Conservation (phyloP, 1,284 basidiomycete genomes). For the Trametes versicolor region DNA sequence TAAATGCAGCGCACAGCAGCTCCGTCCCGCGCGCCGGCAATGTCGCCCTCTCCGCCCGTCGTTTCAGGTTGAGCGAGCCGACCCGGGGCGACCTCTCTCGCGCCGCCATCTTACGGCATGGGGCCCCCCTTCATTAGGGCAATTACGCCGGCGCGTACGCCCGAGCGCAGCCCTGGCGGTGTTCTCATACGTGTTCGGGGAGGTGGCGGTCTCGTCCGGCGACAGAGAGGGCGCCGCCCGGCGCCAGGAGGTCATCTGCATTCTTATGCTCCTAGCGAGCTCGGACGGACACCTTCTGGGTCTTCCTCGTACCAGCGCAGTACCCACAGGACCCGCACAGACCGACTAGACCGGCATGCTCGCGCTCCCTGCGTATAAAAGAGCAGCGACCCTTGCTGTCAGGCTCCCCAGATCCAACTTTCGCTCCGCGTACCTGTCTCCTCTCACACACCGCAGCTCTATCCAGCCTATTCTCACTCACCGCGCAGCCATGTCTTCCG, state of each 20-base stretch:
- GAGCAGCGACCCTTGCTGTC: slow-evolving; percentile 7
- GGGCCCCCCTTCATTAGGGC: background rate
- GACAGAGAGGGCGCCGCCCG: background rate
- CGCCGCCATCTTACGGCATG: background rate
- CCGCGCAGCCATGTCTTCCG: slow-evolving; percentile 32
- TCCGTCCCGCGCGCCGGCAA: slow-evolving; percentile 2
- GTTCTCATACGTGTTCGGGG: background rate
- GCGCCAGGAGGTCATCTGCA: background rate
- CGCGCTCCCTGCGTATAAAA: slow-evolving; percentile 17
- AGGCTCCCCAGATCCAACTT: background rate
- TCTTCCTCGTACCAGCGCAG: background rate
- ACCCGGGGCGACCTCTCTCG: background rate
- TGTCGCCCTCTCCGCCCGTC: background rate
- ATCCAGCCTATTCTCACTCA: background rate
- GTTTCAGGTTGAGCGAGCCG: background rate
- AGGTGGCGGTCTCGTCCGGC: background rate
- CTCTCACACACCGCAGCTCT: background rate
- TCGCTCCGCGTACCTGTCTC: background rate
- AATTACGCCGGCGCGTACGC: background rate
- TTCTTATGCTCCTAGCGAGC: slow-evolving; percentile 1
- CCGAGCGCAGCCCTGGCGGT: background rate
- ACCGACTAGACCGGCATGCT: slow-evolving; percentile 8
- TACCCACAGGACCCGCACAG: too few relatives aligned
- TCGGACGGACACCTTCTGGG: background rate
- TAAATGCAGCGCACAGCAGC: slow-evolving; percentile 3